Base-by-base conservation (phyloP, 2,329 filamentous ascomycete genomes). In the Pseudopithomyces chartarum region DNA sequence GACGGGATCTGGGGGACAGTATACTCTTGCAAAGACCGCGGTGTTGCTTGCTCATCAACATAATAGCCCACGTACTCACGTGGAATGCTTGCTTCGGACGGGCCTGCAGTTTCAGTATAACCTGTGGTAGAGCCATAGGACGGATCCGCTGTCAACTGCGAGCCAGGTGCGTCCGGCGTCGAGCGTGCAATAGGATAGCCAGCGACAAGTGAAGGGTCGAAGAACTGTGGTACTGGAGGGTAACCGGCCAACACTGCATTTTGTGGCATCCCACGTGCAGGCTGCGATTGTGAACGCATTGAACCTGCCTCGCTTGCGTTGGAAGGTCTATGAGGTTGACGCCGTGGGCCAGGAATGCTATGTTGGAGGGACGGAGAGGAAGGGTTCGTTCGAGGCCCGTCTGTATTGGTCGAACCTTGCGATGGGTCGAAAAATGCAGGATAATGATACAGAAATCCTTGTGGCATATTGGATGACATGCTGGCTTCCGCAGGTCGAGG, bases 31-130 rank as follows among this genome's bases (percentile, higher is more conserved):
- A 79, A 69, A 26, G 76, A 72, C 7, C 73, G 76, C 29, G 69
- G 63, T 45, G 71, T 70, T 46, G 75, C 74, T 44, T 80, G 78
- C 23, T 81, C 78, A 11, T 74, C 76, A 43, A 82, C 71, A 55
- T 78, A 80, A 62, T 83, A 83, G 3, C 80, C 80, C 12, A 81
- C 72, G 60, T 82, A 82, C 57, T 83, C 80, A 62, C 82, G 82
- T 1, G 80, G 78, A 47, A 77, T 74, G 11, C 74, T 73, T 52
- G 70, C 72, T 13, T 75, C 67, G 5, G 65, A 57, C 13, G 62
- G 57, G 19, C 52, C 54, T 1, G 55, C 58, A 8, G 65, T 57
- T 38, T 74, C 68, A 4, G 60, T 58, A 49, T 61, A 64, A 7
- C 54, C 57, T 7, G 60, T 53, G 13, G 54, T 46, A 38, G 68